A percentile compares a stretch with the other conserved stretches of the same genome.
These are phyloP conservation scores for Neoboletus brunneissimus DNA, from an alignment of 768 basidiomycete species.

Conservation along the genomic window DNA sequence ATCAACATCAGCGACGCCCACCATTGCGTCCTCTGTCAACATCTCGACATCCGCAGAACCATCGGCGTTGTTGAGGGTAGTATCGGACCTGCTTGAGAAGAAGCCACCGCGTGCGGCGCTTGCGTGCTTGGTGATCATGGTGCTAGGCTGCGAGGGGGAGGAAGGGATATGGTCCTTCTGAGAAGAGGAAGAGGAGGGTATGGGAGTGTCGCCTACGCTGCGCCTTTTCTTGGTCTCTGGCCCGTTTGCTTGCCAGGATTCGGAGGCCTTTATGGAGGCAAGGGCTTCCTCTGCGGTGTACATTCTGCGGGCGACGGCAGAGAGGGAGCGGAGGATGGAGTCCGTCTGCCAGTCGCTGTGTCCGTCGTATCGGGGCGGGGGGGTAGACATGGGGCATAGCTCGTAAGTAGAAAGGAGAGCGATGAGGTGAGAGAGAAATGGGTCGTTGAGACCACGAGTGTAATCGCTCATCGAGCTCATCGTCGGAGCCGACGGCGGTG, in stretches of 20 bases:
- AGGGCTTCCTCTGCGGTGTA: conserved; percentile 51
- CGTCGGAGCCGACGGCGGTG: conserved; percentile 22
- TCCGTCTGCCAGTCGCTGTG: conserved; percentile 59
- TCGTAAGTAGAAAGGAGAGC: conserved; percentile 59
- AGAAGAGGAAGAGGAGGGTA: conserved; percentile 29
- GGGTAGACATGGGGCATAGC: conserved; percentile 48
- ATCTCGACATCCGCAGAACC: conserved; percentile 28
- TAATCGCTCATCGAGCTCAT: conserved; percentile 34
- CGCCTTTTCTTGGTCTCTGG: conserved; percentile 48
- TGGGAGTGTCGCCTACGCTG: conserved; percentile 37
- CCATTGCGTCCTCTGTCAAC: conserved; percentile 24
- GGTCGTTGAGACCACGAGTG: conserved; percentile 26
- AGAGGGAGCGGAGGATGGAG: conserved; percentile 51
- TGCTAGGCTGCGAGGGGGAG: conserved; percentile 27
- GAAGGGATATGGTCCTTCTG: conserved; percentile 23
- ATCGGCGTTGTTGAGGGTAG: conserved; percentile 10
- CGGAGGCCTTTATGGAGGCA: conserved; percentile 38
- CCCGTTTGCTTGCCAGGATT: conserved; percentile 33
- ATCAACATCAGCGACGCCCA: conserved; percentile 28
- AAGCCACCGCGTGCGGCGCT: conserved; percentile 14
- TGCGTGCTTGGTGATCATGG: conserved; percentile 16
- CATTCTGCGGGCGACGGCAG: conserved; percentile 51
- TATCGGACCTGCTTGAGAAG: conserved; percentile 27
- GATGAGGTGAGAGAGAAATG: conserved; percentile 54
- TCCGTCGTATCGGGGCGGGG: conserved; percentile 54